A percentile compares a stretch with the other conserved stretches of the same genome.
These are phyloP conservation scores for Globisporangium paroecandrum DNA, from an alignment of 352 stramenopile species.

Conservation along the genomic window DNA sequence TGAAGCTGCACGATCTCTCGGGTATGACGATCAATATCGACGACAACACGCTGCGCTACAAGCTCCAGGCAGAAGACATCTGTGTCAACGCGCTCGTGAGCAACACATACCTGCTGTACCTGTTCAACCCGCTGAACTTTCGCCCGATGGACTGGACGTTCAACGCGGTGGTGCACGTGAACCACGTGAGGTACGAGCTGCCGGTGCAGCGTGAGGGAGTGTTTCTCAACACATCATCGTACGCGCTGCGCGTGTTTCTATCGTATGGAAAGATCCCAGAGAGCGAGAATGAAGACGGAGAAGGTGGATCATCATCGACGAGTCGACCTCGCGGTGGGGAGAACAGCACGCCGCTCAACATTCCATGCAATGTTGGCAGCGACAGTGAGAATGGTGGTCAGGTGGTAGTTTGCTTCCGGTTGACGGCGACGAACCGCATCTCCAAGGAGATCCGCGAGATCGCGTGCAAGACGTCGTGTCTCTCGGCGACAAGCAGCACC, in stretches of 20 bases:
- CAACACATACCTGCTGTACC: constrained; percentile 86
- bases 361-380: constrained; percentile 51
- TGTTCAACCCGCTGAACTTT: constrained; percentile 84
- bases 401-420: constrained; percentile 51
- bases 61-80: constrained; percentile 46
- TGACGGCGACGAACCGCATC: constrained; percentile 76
- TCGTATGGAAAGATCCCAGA: constrained; percentile 77
- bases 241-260: constrained; percentile 75
- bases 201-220: constrained; percentile 73
- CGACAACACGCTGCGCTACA: constrained; percentile 80
- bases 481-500: constrained; percentile 32
- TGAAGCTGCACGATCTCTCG: constrained; percentile 80
- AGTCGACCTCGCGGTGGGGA: constrained; percentile 43
- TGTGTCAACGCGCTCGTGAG: constrained; percentile 80
- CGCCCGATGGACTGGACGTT: constrained; percentile 83
- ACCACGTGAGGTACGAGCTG: constrained; percentile 40
- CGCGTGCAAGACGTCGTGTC: constrained; percentile 45
- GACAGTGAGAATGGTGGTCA: constrained; percentile 9
- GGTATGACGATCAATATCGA: constrained; percentile 85
- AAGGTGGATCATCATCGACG: constrained; percentile 8
- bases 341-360: constrained; percentile 53
- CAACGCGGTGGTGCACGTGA: constrained; percentile 59
- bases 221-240: constrained; percentile 71
- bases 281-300: constrained; percentile 22
- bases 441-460: constrained; percentile 60